Percentiles rank a stretch among this genome's conserved stretches.
These are phyloP conservation scores for Podila epigama DNA, from an alignment of 192 early-diverging fungal genomes.

Conservation along the genomic window DNA sequence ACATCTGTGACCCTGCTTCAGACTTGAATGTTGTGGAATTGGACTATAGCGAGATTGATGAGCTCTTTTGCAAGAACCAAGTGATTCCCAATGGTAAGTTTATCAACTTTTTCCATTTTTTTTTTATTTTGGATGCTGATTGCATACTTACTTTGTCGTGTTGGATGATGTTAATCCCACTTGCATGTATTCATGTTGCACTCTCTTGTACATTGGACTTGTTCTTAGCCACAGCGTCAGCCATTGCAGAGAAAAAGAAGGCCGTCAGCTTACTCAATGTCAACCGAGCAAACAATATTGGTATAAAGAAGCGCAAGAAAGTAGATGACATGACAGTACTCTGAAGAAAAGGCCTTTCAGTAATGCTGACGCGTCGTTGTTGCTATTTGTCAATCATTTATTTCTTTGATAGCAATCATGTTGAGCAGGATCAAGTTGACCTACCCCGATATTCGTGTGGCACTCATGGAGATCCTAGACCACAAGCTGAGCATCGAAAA, in stretches of 20 bases:
- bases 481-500: conserved; percentile 60
- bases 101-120: background rate
- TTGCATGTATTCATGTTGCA: too few relatives aligned
- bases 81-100: conserved; percentile 3
- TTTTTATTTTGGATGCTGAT: background rate
- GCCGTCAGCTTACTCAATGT: conserved; percentile 56
- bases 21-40: conserved; percentile 36
- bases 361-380: too few relatives aligned
- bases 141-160: background rate
- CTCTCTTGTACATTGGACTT: too few relatives aligned
- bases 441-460: conserved; percentile 61
- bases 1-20: conserved; percentile 47
- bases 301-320: conserved; percentile 18
- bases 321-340: too few relatives aligned
- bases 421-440: conserved; percentile 56
- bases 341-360: too few relatives aligned
- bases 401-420: conserved; percentile 54
- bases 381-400: too few relatives aligned
- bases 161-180: too few relatives aligned
- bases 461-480: conserved; percentile 62
- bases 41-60: conserved; percentile 56
- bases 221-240: background rate
- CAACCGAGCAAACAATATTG: conserved; percentile 66
- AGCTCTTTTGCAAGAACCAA: conserved; percentile 57
- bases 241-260: conserved; percentile 38